Evolutionary conservation across 2,329 filamentous ascomycete genomes (phyloP).

Genomic region (Trematosphaeria pertusa): DNA sequence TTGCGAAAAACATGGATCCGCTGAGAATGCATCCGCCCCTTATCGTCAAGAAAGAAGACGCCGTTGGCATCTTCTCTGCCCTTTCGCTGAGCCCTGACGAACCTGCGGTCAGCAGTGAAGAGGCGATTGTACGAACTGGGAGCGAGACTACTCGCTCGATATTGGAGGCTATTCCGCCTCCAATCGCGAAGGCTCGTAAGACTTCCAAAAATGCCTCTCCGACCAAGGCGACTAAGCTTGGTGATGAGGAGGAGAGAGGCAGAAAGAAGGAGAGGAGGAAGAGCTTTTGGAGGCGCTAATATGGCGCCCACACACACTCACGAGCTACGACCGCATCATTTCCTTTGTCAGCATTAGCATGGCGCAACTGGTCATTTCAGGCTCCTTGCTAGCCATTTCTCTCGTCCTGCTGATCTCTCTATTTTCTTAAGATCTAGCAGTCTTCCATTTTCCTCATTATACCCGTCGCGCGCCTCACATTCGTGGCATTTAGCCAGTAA

Average conservation of each 20-base stretch:
- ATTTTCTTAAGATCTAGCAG: no score
- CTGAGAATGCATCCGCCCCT: neutral
- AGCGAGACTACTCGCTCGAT: conserved; percentile 5
- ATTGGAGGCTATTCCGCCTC: conserved; percentile 11
- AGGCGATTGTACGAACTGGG: neutral
- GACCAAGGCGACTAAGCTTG: neutral
- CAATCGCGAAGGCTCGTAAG: conserved; percentile 1
- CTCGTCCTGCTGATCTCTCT: no score
- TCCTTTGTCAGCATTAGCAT: no score
- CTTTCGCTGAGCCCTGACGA: no score
- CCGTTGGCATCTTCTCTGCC: neutral
- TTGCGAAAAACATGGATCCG: neutral
- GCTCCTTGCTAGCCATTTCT: no score
- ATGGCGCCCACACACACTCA: no score
- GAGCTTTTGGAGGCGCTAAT: conserved; percentile 18
- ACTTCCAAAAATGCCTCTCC: neutral
- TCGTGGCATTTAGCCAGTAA: no score
- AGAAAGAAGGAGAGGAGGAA: conserved; percentile 15
- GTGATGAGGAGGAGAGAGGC: conserved; percentile 4
- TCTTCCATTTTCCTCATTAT: no score
- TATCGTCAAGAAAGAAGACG: neutral
- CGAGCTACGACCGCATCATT: no score
- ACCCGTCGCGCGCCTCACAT: no score
- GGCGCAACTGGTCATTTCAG: no score
- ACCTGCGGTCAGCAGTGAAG: neutral